phyloP scores from a whole-genome alignment of 2,329 filamentous ascomycete genomes.

The Aspergillus carbonarius region DNA sequence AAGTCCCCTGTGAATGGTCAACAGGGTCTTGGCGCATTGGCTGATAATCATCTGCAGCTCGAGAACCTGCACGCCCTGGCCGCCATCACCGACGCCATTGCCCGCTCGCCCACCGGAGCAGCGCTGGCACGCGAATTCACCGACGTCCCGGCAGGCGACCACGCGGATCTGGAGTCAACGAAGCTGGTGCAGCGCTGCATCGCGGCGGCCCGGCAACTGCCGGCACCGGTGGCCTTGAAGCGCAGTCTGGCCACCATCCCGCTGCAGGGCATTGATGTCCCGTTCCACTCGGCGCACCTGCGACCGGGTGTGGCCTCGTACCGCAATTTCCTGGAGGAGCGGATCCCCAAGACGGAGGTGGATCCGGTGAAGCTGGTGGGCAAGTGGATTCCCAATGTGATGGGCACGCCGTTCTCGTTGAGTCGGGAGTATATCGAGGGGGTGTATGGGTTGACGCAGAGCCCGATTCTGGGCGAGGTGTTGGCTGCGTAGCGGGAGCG shows the following conservation, averaged over 20 bases:
- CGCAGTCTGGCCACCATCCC: constrained; percentile 3
- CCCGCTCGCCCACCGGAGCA: not conserved
- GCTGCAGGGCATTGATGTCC: constrained; percentile 6
- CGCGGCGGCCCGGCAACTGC: not conserved
- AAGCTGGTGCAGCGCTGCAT: not conserved
- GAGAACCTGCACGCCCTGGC: not conserved
- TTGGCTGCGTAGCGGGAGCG: not conserved
- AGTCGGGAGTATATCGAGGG: not conserved
- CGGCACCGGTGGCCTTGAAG: not conserved
- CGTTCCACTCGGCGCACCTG: constrained; percentile 7
- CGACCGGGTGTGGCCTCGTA: constrained; percentile 1
- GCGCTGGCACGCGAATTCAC: not conserved
- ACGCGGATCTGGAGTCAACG: not conserved
- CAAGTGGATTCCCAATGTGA: constrained; percentile 5
- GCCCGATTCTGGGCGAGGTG: not conserved
- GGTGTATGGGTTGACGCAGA: not conserved
- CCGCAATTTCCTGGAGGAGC: not conserved
- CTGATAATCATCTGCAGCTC: not conserved
- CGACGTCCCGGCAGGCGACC: not conserved
- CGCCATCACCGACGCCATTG: not conserved
- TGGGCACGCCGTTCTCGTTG: constrained; percentile 5
- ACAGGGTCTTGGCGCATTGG: too few relatives aligned
- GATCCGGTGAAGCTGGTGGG: constrained; percentile 5
- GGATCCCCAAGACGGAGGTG: not conserved
- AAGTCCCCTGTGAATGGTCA: not conserved